Conservation (phyloP, 441 rosid genomes). For the Iberis amara region DNA sequence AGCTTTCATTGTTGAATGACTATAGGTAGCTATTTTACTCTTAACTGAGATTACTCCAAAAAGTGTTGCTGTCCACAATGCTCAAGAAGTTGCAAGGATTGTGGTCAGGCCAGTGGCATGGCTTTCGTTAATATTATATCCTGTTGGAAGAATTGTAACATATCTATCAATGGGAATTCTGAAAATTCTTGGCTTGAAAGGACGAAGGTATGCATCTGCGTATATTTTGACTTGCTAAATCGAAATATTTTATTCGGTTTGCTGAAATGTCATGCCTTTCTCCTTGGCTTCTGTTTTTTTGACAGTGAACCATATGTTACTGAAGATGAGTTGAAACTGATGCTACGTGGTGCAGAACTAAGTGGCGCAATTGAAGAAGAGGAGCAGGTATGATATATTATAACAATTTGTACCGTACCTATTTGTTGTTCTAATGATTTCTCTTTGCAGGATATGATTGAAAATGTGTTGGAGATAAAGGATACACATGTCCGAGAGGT, state of each 20-base stretch:
- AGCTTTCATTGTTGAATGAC: conserved; percentile 8
- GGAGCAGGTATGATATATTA: conserved; percentile 66
- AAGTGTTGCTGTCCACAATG: conserved; percentile 95
- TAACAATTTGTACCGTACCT: conserved; percentile 17
- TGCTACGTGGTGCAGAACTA: conserved; percentile 94
- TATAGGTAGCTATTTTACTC: conserved; percentile 85
- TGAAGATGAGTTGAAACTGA: conserved; percentile 92
- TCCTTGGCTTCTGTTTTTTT: conserved; percentile 2
- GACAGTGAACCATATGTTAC: conserved; percentile 92
- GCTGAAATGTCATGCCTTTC: conserved; percentile 8
- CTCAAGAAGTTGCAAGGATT: conserved; percentile 88
- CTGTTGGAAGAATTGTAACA: conserved; percentile 93
- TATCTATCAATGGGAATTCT: conserved; percentile 96
- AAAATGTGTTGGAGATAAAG: conserved; percentile 96
- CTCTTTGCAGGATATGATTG: conserved; percentile 94
- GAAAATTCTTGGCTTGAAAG: conserved; percentile 87
- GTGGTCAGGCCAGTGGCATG: conserved; percentile 99
- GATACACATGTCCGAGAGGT: conserved; percentile 98
- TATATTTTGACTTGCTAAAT: not conserved
- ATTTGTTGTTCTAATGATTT: conserved; percentile 21
- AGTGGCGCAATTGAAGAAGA: conserved; percentile 99
- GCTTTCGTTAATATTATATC: conserved; percentile 92
- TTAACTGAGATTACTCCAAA: conserved; percentile 99
- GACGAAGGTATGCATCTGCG: conserved; percentile 61
- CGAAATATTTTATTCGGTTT: not conserved